Conservation (phyloP, 345 rosid genomes). For the Acer campestre region DNA sequence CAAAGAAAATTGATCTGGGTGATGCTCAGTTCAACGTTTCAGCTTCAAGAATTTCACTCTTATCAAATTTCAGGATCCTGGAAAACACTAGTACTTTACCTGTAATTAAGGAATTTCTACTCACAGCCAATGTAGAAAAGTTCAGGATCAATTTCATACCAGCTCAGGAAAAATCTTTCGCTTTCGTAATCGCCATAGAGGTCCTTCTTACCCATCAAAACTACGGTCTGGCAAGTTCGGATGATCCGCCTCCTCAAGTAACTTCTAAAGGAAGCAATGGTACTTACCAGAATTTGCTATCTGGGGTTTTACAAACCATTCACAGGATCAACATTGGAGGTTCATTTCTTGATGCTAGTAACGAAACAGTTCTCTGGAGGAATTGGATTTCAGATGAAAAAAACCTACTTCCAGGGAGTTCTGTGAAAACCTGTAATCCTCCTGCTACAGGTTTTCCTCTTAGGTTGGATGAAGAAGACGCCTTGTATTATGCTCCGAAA, state of each 20-base stretch:
- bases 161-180: slow-evolving; percentile 39
- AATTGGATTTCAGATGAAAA: slow-evolving; percentile 43
- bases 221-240: slow-evolving; percentile 19
- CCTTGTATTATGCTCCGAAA: slow-evolving; percentile 39
- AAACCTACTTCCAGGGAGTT: neutral
- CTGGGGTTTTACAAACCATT: slow-evolving; percentile 30
- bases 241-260: neutral
- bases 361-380: slow-evolving; percentile 41
- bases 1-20: slow-evolving; percentile 17
- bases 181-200: slow-evolving; percentile 69
- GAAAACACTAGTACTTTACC: slow-evolving; percentile 2
- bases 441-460: neutral
- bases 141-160: slow-evolving; percentile 16
- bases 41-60: slow-evolving; percentile 15
- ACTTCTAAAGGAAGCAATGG: neutral
- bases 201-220: slow-evolving; percentile 41
- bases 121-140: neutral
- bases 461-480: neutral
- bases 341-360: slow-evolving; percentile 15
- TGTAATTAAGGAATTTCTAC: slow-evolving; percentile 27
- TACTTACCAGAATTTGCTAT: slow-evolving; percentile 15
- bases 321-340: slow-evolving; percentile 57
- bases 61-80: slow-evolving; percentile 22
- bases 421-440: neutral
- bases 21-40: slow-evolving; percentile 29